Percentiles rank a stretch among this genome's conserved stretches.
Conservation (phyloP, 192 early-diverging fungal species). For the Umbelopsis sp. region DNA sequence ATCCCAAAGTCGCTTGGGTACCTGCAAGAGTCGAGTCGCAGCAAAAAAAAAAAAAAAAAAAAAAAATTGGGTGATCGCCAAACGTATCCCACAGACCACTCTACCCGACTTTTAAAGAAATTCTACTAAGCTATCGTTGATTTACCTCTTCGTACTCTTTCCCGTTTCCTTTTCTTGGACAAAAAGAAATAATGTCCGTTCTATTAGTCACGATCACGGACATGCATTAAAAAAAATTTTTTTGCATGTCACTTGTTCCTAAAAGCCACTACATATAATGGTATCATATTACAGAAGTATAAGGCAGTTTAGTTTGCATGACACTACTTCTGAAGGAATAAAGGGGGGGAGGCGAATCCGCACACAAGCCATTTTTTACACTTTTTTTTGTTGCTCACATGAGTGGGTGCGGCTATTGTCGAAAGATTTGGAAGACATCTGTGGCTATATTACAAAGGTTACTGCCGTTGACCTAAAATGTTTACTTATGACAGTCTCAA, state of each 20-base stretch:
- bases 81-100: conserved; percentile 11
- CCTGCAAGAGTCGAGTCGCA: background rate
- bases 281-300: background rate
- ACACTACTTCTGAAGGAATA: conserved; percentile 1
- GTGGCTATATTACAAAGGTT: background rate
- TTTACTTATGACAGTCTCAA: too few species aligned
- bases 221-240: too few species aligned
- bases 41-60: background rate
- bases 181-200: too few species aligned
- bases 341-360: background rate
- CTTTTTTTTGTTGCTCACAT: background rate
- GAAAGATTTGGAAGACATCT: background rate
- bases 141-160: too few species aligned
- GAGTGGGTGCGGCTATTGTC: background rate
- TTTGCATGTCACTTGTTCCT: background rate
- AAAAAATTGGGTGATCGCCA: conserved; percentile 1
- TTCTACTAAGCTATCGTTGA: too few species aligned
- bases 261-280: background rate
- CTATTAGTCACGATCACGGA: too few species aligned
- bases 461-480: too few species aligned
- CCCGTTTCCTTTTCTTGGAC: too few species aligned
- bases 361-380: background rate
- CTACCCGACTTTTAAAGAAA: background rate
- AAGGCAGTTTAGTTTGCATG: conserved; percentile 15
- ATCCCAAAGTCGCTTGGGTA: background rate